Conservation (phyloP, 2,329 filamentous ascomycete genomes). For the Neopestalotiopsis sp. region DNA sequence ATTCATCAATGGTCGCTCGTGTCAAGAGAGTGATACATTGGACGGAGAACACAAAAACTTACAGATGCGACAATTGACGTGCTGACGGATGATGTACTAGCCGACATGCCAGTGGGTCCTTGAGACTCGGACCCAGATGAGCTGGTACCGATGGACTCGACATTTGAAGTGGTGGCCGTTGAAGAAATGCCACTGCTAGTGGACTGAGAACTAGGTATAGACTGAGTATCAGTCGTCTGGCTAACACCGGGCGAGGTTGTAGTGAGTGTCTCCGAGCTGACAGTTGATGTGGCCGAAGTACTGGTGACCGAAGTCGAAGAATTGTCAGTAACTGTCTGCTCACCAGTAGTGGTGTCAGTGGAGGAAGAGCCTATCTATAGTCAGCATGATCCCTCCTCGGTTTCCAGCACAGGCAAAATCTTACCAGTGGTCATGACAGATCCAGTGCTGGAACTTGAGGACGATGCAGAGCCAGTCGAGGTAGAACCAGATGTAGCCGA, state of each 20-base stretch:
- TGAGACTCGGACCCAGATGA: background rate
- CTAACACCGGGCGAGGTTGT: background rate
- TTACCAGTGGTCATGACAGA: conserved; percentile 1
- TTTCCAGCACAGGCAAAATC: background rate
- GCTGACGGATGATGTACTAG: background rate
- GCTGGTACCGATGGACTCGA: background rate
- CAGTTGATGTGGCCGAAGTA: background rate
- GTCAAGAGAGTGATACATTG: background rate
- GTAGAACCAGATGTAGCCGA: conserved; percentile 10
- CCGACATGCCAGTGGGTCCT: background rate
- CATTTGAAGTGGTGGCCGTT: background rate
- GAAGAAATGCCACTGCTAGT: background rate
- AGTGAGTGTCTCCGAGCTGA: background rate
- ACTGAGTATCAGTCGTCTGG: background rate
- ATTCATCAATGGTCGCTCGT: no score
- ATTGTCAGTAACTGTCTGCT: background rate
- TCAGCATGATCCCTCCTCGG: background rate
- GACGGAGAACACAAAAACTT: background rate
- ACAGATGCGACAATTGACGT: background rate
- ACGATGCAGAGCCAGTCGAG: conserved; percentile 1
- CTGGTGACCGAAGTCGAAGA: background rate
- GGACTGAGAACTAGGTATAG: background rate
- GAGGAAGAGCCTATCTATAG: background rate
- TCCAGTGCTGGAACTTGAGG: background rate
- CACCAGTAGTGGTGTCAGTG: background rate